phyloP scores from a whole-genome alignment of 2,329 filamentous ascomycete genomes.

The Ophiostoma tasmaniense region DNA sequence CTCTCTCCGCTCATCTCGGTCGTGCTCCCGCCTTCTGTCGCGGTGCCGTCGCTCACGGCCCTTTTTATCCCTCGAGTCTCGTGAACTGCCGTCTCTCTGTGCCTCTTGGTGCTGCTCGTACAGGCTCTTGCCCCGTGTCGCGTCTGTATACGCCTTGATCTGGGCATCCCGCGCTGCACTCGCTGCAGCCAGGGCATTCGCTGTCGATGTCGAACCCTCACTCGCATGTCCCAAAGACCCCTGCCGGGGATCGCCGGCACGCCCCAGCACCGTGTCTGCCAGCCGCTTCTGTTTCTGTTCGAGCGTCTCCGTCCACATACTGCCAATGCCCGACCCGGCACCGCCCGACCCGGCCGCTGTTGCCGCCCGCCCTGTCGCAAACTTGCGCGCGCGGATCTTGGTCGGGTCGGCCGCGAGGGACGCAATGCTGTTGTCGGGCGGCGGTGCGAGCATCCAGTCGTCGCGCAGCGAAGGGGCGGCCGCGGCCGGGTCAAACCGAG shows the following conservation, averaged over 20 bases:
- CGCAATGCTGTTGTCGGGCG: constrained; percentile 43
- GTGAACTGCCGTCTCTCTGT: constrained; percentile 21
- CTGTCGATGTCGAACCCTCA: constrained; percentile 22
- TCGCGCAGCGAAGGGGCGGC: constrained; percentile 57
- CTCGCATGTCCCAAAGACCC: constrained; percentile 26
- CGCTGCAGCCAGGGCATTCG: constrained; percentile 38
- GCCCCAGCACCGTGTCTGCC: constrained; percentile 73
- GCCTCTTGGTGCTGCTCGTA: constrained; percentile 48
- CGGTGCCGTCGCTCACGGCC: too few relatives aligned
- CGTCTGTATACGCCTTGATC: constrained; percentile 43
- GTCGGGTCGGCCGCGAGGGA: constrained; percentile 67
- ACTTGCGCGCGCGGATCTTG: constrained; percentile 72
- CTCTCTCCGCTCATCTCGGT: not conserved
- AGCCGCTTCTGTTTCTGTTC: constrained; percentile 77
- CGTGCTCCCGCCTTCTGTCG: not conserved
- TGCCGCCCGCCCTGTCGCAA: constrained; percentile 55
- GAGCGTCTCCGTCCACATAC: constrained; percentile 85
- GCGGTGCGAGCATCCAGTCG: constrained; percentile 75
- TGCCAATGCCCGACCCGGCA: constrained; percentile 41
- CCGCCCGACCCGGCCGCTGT: constrained; percentile 24
- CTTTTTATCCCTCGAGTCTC: not conserved
- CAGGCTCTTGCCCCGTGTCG: constrained; percentile 48
- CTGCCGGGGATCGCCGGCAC: constrained; percentile 41
- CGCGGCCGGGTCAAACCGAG: constrained; percentile 34
- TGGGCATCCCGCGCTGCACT: constrained; percentile 46